These are phyloP conservation scores for Paraphoma sp. DNA, from an alignment of 2,329 filamentous ascomycete genomes.

Conservation along the genomic window DNA sequence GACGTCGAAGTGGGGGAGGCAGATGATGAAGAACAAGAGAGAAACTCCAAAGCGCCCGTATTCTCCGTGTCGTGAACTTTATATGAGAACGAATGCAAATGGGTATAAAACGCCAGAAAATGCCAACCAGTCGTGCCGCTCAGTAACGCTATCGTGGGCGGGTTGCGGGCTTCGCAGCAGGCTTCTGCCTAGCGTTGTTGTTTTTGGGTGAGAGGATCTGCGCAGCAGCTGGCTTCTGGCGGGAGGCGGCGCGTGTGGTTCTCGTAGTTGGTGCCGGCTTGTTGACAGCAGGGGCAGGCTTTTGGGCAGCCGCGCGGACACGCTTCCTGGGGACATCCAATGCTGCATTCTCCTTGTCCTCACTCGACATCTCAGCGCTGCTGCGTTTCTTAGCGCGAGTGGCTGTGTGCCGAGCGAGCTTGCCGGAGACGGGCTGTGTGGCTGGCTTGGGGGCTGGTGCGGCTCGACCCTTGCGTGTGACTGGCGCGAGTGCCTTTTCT, in stretches of 20 bases:
- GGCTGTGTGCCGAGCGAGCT: conserved; percentile 6
- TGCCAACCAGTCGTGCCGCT: conserved; percentile 7
- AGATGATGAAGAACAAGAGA: conserved; percentile 3
- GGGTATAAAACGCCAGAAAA: conserved; percentile 10
- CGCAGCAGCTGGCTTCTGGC: conserved; percentile 19
- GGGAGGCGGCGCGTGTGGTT: conserved; percentile 32
- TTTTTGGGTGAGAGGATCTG: conserved; percentile 35
- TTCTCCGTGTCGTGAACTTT: not conserved
- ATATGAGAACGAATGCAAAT: not conserved
- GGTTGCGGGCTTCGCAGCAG: conserved; percentile 22
- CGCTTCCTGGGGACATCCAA: conserved; percentile 31
- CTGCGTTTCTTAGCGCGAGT: conserved; percentile 32
- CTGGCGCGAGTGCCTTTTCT: conserved; percentile 1
- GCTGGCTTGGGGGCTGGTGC: not conserved
- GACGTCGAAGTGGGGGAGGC: not conserved
- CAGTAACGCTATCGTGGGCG: conserved; percentile 27
- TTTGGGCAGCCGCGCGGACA: conserved; percentile 13
- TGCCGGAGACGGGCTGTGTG: not conserved
- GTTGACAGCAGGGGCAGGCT: conserved; percentile 8
- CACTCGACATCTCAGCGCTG: conserved; percentile 33
- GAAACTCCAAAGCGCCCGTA: conserved; percentile 4
- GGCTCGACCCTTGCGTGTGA: conserved; percentile 13
- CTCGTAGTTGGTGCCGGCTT: conserved; percentile 18
- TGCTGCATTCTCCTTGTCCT: conserved; percentile 38
- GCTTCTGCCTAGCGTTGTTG: conserved; percentile 22